phyloP scores from a whole-genome alignment of 192 early-diverging fungal genomes.

The Rhizophagus prolifer region DNA sequence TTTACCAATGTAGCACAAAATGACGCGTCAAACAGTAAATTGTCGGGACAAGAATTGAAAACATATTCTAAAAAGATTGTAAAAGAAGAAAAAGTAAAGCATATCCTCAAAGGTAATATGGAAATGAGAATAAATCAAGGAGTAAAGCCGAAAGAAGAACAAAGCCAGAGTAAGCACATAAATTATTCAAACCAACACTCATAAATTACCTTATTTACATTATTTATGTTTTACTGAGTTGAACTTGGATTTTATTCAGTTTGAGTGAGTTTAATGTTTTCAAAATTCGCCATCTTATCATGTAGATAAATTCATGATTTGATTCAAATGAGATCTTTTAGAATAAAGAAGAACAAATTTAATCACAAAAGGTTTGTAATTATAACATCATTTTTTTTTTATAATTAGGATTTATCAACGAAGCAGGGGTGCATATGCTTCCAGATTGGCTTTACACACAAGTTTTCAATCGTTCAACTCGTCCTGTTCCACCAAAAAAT shows the following conservation, averaged over 20 bases:
- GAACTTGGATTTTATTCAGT: background rate
- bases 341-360: no score
- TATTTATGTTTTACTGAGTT: background rate
- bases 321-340: no score
- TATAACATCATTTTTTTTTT: conserved; percentile 6
- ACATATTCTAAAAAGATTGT: background rate
- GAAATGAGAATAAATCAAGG: background rate
- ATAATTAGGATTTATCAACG: conserved; percentile 12
- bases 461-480: background rate
- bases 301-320: background rate
- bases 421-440: conserved; percentile 22
- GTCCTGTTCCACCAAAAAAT: conserved; percentile 23
- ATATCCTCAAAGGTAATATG: background rate
- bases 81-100: no score
- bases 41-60: background rate
- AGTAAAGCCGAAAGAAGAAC: background rate
- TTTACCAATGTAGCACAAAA: background rate
- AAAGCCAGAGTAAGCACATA: background rate
- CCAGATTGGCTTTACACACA: conserved; percentile 23
- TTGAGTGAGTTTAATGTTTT: background rate
- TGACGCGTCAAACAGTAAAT: background rate
- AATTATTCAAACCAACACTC: background rate
- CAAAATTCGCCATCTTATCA: background rate
- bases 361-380: background rate
- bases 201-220: background rate